phyloP scores from a whole-genome alignment of 2,329 filamentous ascomycete genomes.

The Hymenoscyphus scutula region DNA sequence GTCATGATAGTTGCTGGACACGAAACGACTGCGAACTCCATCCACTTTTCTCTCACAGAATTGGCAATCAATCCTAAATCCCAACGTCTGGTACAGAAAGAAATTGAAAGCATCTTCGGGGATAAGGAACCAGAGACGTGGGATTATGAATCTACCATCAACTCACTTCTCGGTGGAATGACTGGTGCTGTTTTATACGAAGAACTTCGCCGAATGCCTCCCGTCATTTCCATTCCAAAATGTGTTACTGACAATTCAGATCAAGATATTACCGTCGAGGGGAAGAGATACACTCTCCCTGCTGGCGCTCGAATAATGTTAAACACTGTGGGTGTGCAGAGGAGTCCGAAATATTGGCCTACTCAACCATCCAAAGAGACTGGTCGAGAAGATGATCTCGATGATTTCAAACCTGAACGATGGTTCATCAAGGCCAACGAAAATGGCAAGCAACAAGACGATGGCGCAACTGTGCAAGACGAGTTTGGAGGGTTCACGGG shows the following conservation, averaged over 20 bases:
- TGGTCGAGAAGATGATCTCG: conserved; percentile 52
- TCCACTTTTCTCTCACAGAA: conserved; percentile 68
- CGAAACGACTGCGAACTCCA: conserved; percentile 73
- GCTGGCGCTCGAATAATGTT: conserved; percentile 55
- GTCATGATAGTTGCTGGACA: conserved; percentile 71
- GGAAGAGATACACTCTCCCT: conserved; percentile 57
- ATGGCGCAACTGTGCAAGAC: conserved; percentile 40
- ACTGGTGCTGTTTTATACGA: conserved; percentile 76
- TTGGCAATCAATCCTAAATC: conserved; percentile 63
- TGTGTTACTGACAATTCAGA: conserved; percentile 47
- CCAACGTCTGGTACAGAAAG: conserved; percentile 65
- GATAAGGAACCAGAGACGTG: conserved; percentile 58
- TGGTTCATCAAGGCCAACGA: conserved; percentile 54
- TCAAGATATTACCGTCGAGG: conserved; percentile 59
- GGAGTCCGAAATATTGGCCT: conserved; percentile 72
- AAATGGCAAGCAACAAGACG: conserved; percentile 26
- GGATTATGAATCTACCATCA: conserved; percentile 68
- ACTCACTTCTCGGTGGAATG: conserved; percentile 65
- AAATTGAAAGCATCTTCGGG: conserved; percentile 65
- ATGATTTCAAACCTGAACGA: conserved; percentile 69
- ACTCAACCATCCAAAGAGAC: conserved; percentile 41
- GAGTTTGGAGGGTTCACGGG: conserved; percentile 58
- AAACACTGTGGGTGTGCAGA: conserved; percentile 54
- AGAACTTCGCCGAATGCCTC: conserved; percentile 69
- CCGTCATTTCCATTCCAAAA: conserved; percentile 72